These are phyloP conservation scores for Comarum palustre DNA, from an alignment of 306 rosid species.

Conservation along the genomic window DNA sequence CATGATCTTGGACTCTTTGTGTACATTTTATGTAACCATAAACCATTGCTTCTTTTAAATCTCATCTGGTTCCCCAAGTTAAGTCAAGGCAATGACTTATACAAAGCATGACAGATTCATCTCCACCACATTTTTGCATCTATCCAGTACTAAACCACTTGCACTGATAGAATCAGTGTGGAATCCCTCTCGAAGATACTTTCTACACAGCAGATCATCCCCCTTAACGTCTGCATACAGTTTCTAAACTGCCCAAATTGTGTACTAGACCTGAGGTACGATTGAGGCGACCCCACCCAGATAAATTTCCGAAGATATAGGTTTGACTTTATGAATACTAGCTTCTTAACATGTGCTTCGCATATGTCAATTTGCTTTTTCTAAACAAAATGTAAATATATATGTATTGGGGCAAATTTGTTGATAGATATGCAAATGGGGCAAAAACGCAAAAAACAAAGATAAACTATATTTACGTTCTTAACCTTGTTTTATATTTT, in stretches of 20 bases:
- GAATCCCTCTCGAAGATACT: constrained; percentile 6
- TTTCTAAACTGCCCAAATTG: constrained; percentile 3
- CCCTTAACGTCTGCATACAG: not conserved
- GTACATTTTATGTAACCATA: not conserved
- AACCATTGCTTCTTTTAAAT: not conserved
- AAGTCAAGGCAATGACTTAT: not conserved
- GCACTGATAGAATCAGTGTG: not conserved
- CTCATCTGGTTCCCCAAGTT: not conserved
- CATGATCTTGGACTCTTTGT: too few relatives aligned
- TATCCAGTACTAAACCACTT: not conserved
- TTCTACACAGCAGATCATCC: constrained; percentile 5
- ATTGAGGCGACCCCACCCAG: not conserved
- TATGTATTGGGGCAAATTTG: too few relatives aligned
- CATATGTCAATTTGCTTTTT: too few relatives aligned
- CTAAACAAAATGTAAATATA: too few relatives aligned
- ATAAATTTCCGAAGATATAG: not conserved
- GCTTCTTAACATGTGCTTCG: too few relatives aligned
- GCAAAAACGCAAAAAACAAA: too few relatives aligned
- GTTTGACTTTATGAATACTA: not conserved
- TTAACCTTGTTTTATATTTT: too few relatives aligned
- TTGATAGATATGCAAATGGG: too few relatives aligned
- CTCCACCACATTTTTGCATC: not conserved
- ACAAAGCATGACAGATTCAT: not conserved
- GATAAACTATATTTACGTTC: too few relatives aligned
- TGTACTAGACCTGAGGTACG: not conserved